Conservation (phyloP, 2,329 filamentous ascomycete species). For the Venturia carpophila region DNA sequence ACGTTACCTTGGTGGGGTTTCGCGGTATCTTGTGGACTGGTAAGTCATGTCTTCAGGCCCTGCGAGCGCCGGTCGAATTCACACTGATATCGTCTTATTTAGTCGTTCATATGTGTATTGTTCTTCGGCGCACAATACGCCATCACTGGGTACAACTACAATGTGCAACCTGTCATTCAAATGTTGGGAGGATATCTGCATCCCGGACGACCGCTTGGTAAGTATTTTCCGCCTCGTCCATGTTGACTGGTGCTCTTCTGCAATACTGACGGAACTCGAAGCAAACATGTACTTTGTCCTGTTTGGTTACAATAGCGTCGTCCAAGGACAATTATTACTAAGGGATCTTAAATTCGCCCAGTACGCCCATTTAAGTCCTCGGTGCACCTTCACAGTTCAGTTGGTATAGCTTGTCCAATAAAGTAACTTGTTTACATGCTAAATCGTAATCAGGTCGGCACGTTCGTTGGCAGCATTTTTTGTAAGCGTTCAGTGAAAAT, state of each 20-base stretch:
- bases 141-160: slow-evolving; percentile 22
- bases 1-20: slow-evolving; percentile 30
- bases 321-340: slow-evolving; percentile 23
- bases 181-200: slow-evolving; percentile 21
- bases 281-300: slow-evolving; percentile 40
- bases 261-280: slow-evolving; percentile 22
- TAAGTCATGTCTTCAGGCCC: neutral
- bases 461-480: slow-evolving; percentile 22
- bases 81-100: slow-evolving; percentile 21
- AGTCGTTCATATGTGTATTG: slow-evolving; percentile 22
- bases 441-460: slow-evolving; percentile 30
- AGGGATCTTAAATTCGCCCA: slow-evolving; percentile 34
- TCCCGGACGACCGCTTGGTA: slow-evolving; percentile 31
- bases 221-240: slow-evolving; percentile 29
- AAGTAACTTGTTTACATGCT: slow-evolving; percentile 32
- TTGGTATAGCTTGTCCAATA: slow-evolving; percentile 40
- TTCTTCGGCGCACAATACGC: slow-evolving; percentile 26
- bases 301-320: slow-evolving; percentile 29
- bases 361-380: slow-evolving; percentile 33
- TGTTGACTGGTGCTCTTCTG: slow-evolving; percentile 28
- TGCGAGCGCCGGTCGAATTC: neutral
- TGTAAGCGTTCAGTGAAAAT: neutral
- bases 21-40: slow-evolving; percentile 21
- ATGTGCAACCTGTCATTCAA: slow-evolving; percentile 23
- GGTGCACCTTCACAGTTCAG: slow-evolving; percentile 39